A percentile compares a stretch with the other conserved stretches of the same genome.
phyloP scores from a whole-genome alignment of 2,329 filamentous ascomycete genomes.

The Ciborinia camelliae region DNA sequence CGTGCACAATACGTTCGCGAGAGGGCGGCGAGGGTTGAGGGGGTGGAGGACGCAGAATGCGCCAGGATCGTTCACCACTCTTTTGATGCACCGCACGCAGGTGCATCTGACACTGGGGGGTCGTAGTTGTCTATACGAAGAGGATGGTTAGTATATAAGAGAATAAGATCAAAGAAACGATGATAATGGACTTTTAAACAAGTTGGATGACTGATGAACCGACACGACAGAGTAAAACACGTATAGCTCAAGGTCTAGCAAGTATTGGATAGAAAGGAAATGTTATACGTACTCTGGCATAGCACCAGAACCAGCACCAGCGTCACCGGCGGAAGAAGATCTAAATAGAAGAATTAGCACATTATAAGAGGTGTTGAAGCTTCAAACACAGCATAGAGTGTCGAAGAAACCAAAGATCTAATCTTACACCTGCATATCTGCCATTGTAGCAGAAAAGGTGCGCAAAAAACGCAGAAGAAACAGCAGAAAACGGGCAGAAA shows the following conservation, averaged over 20 bases:
- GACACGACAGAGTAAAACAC: not conserved
- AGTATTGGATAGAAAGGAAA: not conserved
- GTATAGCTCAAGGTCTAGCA: not conserved
- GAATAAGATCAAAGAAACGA: not conserved
- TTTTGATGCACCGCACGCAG: not conserved
- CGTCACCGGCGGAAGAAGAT: not conserved
- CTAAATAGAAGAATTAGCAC: not conserved
- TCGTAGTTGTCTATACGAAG: not conserved
- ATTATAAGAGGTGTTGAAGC: not conserved
- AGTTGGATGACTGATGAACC: not conserved
- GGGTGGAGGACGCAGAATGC: not conserved
- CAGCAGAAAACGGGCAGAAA: not conserved
- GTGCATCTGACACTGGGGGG: too few species aligned
- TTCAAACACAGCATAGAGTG: not conserved
- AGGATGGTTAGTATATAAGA: not conserved
- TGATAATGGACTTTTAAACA: not conserved
- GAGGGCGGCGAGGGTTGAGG: too few species aligned
- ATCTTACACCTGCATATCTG: conserved; percentile 1
- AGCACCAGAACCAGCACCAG: not conserved
- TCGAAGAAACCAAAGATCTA: not conserved
- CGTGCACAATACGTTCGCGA: not conserved
- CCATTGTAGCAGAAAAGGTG: not conserved
- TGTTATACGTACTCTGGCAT: not conserved
- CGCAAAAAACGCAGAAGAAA: not conserved
- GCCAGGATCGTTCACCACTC: not conserved